phyloP scores from a whole-genome alignment of 2,329 filamentous ascomycete genomes.

The Phaeosphaeriaceae sp. region DNA sequence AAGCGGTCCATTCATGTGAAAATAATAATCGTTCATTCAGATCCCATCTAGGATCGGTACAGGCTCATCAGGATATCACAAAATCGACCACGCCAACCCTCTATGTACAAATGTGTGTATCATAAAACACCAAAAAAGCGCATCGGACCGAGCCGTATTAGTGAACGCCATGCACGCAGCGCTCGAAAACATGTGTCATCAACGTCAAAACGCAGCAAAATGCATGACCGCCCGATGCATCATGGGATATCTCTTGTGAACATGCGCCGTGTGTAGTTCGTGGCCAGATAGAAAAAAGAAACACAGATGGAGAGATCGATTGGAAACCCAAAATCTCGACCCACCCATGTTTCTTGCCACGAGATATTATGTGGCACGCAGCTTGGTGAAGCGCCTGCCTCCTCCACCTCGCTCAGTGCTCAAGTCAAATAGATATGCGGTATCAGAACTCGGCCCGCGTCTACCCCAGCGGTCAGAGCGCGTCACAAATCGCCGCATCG shows the following conservation, averaged over 20 bases:
- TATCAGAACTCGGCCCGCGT: conserved; percentile 25
- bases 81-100: conserved; percentile 11
- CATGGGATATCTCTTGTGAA: conserved; percentile 39
- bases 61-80: conserved; percentile 18
- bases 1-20: background rate
- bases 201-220: conserved; percentile 10
- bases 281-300: background rate
- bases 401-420: conserved; percentile 40
- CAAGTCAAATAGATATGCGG: conserved; percentile 26
- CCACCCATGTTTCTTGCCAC: background rate
- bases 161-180: conserved; percentile 2
- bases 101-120: conserved; percentile 15
- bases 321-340: conserved; percentile 19
- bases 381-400: conserved; percentile 49
- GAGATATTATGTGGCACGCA: conserved; percentile 27
- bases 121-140: conserved; percentile 1
- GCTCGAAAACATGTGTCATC: conserved; percentile 1
- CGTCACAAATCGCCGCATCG: conserved; percentile 30
- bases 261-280: background rate
- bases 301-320: conserved; percentile 3
- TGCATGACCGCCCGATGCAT: conserved; percentile 5
- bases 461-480: conserved; percentile 29
- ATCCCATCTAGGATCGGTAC: conserved; percentile 1
- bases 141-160: background rate
- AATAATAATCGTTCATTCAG: conserved; percentile 15